phyloP scores from a whole-genome alignment of 495 filamentous ascomycete genomes.

The Podospora pseudocomata region DNA sequence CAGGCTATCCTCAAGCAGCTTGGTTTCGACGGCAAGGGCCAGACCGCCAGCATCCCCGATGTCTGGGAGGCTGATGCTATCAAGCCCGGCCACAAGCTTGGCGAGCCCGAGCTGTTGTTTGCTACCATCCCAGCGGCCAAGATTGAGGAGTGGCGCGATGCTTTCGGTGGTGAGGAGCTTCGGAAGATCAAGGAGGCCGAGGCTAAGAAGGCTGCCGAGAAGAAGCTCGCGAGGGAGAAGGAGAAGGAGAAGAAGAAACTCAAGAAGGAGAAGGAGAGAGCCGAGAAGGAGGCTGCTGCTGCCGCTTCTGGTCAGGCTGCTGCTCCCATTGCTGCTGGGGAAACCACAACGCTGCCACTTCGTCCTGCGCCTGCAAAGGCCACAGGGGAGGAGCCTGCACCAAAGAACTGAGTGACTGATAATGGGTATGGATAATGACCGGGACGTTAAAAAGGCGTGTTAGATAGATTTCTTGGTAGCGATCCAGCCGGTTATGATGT shows the following conservation, averaged over 20 bases:
- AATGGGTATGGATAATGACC: not conserved
- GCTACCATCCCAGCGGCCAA: constrained; percentile 54
- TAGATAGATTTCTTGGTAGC: constrained; percentile 2
- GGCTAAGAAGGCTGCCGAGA: constrained; percentile 27
- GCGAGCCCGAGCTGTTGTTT: constrained; percentile 80
- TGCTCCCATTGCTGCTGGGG: constrained; percentile 9
- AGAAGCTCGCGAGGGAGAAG: constrained; percentile 28
- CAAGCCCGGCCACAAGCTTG: constrained; percentile 72
- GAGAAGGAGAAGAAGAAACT: constrained; percentile 31
- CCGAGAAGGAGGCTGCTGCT: constrained; percentile 19
- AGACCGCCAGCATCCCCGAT: constrained; percentile 63
- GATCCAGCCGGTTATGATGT: not conserved
- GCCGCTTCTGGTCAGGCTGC: constrained; percentile 13
- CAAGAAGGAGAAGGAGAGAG: constrained; percentile 22
- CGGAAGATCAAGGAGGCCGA: constrained; percentile 33
- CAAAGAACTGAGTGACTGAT: not conserved
- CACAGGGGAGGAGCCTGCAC: not conserved
- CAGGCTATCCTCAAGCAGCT: constrained; percentile 72
- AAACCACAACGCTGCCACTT: constrained; percentile 14
- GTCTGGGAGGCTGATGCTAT: constrained; percentile 60
- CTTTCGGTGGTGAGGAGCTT: constrained; percentile 71
- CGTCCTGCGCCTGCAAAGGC: constrained; percentile 8
- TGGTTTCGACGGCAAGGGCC: constrained; percentile 21
- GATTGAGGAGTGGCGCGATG: constrained; percentile 74
- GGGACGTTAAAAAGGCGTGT: not conserved